Evolutionary conservation across 228 moss, liverwort and hornwort genomes (phyloP), one percentile per base, ranked within the genome.

Genomic region (Sphagnum fallax): DNA sequence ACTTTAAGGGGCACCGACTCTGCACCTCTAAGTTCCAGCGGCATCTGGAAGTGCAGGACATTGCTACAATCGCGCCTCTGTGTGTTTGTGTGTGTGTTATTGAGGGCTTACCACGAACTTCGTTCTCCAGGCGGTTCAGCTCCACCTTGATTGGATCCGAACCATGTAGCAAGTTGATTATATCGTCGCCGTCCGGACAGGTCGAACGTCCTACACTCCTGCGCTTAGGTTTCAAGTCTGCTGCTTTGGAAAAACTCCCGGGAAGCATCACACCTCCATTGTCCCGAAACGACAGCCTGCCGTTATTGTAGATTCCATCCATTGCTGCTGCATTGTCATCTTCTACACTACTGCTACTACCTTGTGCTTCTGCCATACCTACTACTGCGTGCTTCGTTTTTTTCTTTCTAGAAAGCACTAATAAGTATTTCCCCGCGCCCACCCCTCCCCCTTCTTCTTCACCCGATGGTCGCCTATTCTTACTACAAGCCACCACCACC

Each of bases 81-180:
- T 55, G 12, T 7, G 9, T n/a, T n/a, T 7, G 53, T 53, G 9
- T 55, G 55, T 50, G 5, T 13, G 16, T 50, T 63, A 50, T 66
- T 71, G 61, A 52, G 47, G 12, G 67, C 73, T 87, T 92, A 98
- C 98, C 94, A 82, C 86, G 90, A 70, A 94, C 84, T 87, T 98
- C 98, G 74, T 98, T 98, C 69, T 98, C 98, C 18, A 98, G 75
- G 62, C 98, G 94, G 78, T 94, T 92, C 61, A 98, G 92, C 88
- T 98, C 98, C 83, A 98, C 86, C 74, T 94, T 94, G 60, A 98
- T 92, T 74, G 98, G 98, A 93, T 98, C 98, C 78, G 98, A 98
- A 74, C 98, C 98, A 75, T 94, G 92, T 16, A 94, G 90, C 67
- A 92, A 84, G 78, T 83, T 92, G 77, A 94, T 74, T 66, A 94